Base-by-base conservation (phyloP, 352 stramenopile genomes). In the Globisporangium camurandrum region DNA sequence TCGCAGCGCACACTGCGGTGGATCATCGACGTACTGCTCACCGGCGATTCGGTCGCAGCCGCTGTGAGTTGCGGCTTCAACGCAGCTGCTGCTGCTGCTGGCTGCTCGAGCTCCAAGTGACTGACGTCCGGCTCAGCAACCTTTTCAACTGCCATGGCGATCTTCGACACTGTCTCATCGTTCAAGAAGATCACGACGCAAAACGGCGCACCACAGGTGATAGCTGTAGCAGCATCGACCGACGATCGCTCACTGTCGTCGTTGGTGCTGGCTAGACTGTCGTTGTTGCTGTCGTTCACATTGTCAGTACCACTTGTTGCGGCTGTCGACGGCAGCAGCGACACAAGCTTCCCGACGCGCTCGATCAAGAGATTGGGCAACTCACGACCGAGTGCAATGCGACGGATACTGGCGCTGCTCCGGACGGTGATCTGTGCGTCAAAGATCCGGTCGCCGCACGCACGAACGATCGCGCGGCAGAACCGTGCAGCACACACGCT, bases 1-100 rank as follows among this genome's bases (percentile, higher is more conserved):
- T 91, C 80, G 51, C 80, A 91, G 17, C 78, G 75, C n/a, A 91
- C 80, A 47, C 72, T 86, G 16, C 71, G 61, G 58, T 84, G 74
- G 4, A 75, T 68, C 51, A 81, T 66, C 4, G 58, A 61, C 19
- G 59, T 33, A 34, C 66, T 54, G 3, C 57, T 54, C 36, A 50
- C 47, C 14, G 54, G 49, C n/a, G 55, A 59, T 33, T 72, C 64
- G 3, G 54, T 41, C n/a, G n/a, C n/a, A n/a, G n/a, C n/a, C n/a
- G n/a, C n/a, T n/a, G n/a, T n/a, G 23, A 48, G 17, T 14, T 43
- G 30, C n/a, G 44, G 17, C n/a, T 43, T 54, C 11, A 45, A 19
- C 9, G 23, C 33, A 16, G 16, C 34, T 31, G 48, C 46, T 11
- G 37, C 37, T 14, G 30, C 30, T 37, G 30, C 40, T 4, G 31